Evolutionary conservation across 139 green algal genomes (phyloP).

Genomic region (Eudorina sp.): DNA sequence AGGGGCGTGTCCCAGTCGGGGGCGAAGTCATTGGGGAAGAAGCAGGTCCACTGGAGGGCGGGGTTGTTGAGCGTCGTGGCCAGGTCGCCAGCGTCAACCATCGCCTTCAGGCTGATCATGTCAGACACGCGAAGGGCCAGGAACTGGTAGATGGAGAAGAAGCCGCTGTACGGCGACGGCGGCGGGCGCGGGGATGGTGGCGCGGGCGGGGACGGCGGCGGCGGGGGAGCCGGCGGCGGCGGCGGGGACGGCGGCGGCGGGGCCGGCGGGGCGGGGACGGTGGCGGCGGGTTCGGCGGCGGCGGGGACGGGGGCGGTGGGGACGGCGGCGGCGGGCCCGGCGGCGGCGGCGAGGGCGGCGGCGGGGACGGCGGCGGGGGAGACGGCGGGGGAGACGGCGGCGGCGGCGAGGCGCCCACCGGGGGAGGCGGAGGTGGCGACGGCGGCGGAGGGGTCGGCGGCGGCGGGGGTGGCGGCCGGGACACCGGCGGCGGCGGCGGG

Average conservation of each 20-base stretch:
- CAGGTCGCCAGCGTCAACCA: not conserved
- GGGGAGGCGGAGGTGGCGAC: not conserved
- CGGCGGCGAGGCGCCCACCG: not conserved
- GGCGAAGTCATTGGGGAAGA: conserved; percentile 40
- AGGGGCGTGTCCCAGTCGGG: not conserved
- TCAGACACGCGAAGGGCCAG: conserved; percentile 10
- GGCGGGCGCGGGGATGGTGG: conserved; percentile 18
- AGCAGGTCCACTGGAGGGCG: conserved; percentile 13
- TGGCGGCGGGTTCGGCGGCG: not conserved
- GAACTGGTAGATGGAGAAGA: conserved; percentile 20
- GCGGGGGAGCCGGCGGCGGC: not conserved
- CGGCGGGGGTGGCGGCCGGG: not conserved
- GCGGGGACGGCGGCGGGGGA: not conserved
- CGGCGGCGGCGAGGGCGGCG: not conserved
- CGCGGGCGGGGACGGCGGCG: not conserved
- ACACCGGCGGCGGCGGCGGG: not conserved
- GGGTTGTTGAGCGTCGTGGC: conserved; percentile 1
- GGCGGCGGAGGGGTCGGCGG: not conserved
- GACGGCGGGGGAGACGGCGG: not conserved
- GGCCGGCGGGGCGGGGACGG: not conserved
- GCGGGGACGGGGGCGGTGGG: not conserved
- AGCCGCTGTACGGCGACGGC: not conserved
- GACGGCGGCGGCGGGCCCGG: not conserved
- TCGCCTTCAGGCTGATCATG: not conserved
- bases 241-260: conserved; percentile 9